Percentiles rank a stretch among this genome's conserved stretches.
Conservation (phyloP, 176 grass and related monocot genomes). For the Zizania latifolia region DNA sequence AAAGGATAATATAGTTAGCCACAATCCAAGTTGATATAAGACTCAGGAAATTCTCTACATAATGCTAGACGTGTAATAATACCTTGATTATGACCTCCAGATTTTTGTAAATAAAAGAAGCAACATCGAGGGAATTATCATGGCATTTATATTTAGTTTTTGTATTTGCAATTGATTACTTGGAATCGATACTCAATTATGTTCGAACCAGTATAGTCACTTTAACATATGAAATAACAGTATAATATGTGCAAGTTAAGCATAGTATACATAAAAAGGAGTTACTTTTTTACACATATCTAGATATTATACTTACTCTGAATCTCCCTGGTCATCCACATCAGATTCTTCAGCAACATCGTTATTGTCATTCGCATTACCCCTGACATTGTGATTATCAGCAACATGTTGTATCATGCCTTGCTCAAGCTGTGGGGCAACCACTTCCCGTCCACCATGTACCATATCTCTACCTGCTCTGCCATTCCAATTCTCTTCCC, state of each 20-base stretch:
- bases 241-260: not conserved
- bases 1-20: constrained; percentile 4
- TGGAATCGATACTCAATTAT: not conserved
- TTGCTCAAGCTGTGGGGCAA: constrained; percentile 47
- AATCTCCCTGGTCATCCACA: constrained; percentile 71
- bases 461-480: constrained; percentile 63
- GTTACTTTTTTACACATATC: not conserved
- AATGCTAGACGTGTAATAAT: not conserved
- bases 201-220: not conserved
- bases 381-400: constrained; percentile 49
- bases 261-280: not conserved
- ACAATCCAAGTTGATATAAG: not conserved
- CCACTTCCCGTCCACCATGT: constrained; percentile 44
- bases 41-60: not conserved
- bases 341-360: constrained; percentile 74
- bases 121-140: not conserved
- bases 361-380: constrained; percentile 48
- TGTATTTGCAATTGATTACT: not conserved
- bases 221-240: not conserved
- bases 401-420: constrained; percentile 52
- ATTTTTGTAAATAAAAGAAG: constrained; percentile 11
- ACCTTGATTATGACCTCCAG: not conserved
- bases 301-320: constrained; percentile 58
- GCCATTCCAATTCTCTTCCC: constrained; percentile 69
- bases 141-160: not conserved